phyloP scores from a whole-genome alignment of 345 rosid species.

The Hibiscus syriacus region DNA sequence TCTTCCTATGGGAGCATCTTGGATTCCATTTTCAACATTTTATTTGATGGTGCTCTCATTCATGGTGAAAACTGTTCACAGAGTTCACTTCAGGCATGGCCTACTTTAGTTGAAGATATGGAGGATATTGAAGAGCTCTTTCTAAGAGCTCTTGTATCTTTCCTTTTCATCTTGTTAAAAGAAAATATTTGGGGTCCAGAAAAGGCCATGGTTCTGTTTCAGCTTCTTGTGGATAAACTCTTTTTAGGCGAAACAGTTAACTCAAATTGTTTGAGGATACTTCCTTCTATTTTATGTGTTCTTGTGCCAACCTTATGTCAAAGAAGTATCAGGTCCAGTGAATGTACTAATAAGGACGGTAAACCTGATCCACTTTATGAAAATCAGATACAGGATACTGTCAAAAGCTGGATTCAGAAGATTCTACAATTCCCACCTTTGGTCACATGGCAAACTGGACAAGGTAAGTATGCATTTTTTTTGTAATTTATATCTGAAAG shows the following conservation, averaged over 20 bases:
- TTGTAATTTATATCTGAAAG: not conserved
- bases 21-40: slow-evolving; percentile 58
- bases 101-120: slow-evolving; percentile 34
- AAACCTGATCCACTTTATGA: slow-evolving; percentile 22
- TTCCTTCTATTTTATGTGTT: slow-evolving; percentile 51
- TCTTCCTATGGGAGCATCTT: slow-evolving; percentile 32
- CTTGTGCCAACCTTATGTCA: slow-evolving; percentile 41
- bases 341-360: slow-evolving; percentile 13
- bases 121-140: slow-evolving; percentile 63
- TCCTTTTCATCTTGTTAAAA: slow-evolving; percentile 54
- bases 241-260: slow-evolving; percentile 63
- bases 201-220: slow-evolving; percentile 56
- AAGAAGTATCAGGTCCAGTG: slow-evolving; percentile 26
- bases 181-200: slow-evolving; percentile 56
- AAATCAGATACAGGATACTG: slow-evolving; percentile 33
- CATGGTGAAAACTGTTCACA: slow-evolving; percentile 37
- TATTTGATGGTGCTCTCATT: slow-evolving; percentile 78
- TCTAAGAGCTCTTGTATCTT: slow-evolving; percentile 70
- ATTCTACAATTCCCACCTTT: slow-evolving; percentile 67
- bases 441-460: slow-evolving; percentile 43
- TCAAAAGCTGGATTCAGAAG: slow-evolving; percentile 67
- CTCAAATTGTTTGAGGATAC: slow-evolving; percentile 57
- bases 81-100: slow-evolving; percentile 33
- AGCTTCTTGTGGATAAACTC: slow-evolving; percentile 56
- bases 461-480: slow-evolving; percentile 41